Percentiles rank a stretch among this genome's conserved stretches.
Conservation (phyloP, 768 basidiomycete genomes). For the Trametes maxima region DNA sequence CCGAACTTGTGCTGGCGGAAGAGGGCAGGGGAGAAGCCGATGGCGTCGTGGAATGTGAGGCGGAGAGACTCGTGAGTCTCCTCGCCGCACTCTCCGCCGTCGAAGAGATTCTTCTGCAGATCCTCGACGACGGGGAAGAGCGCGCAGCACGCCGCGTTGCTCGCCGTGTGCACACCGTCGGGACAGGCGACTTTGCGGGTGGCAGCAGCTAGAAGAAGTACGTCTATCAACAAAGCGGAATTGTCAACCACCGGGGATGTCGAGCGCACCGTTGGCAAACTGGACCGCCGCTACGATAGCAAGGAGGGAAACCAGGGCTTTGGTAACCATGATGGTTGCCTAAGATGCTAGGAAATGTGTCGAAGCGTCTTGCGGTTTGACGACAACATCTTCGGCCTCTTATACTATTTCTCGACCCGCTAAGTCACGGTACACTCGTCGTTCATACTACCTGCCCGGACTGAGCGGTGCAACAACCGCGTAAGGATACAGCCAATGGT, state of each 20-base stretch:
- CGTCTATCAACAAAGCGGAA: background rate
- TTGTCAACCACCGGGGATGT: background rate
- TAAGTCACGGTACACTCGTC: background rate
- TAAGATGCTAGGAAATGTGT: background rate
- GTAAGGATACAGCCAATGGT: background rate
- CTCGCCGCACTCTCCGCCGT: conserved; percentile 36
- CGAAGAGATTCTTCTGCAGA: conserved; percentile 36
- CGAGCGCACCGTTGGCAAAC: background rate
- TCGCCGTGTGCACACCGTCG: conserved; percentile 9
- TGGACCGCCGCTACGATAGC: background rate
- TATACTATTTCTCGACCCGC: background rate
- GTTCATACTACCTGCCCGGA: background rate
- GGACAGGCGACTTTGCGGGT: conserved; percentile 21
- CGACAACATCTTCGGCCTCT: background rate
- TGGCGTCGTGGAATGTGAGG: conserved; percentile 29
- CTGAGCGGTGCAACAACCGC: background rate
- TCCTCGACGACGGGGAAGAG: conserved; percentile 19
- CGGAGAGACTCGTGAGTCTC: conserved; percentile 33
- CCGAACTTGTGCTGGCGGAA: conserved; percentile 8
- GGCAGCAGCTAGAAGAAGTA: background rate
- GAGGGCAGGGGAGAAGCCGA: conserved; percentile 21
- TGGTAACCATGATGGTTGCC: conserved; percentile 1
- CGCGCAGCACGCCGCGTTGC: conserved; percentile 12
- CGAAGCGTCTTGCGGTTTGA: conserved; percentile 2
- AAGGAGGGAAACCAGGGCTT: conserved; percentile 3